Evolutionary conservation across 2,329 filamentous ascomycete genomes (phyloP).

Genomic region (Canariomyces notabilis): DNA sequence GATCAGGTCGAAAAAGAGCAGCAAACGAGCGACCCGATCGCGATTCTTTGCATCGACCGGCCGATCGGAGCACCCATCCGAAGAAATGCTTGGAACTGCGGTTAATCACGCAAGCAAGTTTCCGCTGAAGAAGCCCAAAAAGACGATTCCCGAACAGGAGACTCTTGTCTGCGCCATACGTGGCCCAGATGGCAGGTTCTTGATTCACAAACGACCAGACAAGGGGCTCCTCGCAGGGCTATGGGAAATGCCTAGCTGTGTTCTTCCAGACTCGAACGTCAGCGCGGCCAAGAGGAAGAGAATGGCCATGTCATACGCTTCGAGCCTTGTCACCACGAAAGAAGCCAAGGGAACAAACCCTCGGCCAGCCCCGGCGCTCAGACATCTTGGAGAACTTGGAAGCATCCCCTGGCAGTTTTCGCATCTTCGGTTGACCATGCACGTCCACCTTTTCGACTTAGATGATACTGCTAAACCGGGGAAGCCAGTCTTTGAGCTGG

Average conservation of each 20-base stretch:
- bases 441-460: slow-evolving; percentile 48
- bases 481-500: neutral
- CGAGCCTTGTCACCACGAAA: slow-evolving; percentile 23
- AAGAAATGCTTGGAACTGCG: slow-evolving; percentile 31
- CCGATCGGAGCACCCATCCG: neutral
- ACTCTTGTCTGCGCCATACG: slow-evolving; percentile 50
- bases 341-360: slow-evolving; percentile 7
- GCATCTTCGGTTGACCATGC: slow-evolving; percentile 53
- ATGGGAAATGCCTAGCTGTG: slow-evolving; percentile 51
- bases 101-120: slow-evolving; percentile 46
- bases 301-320: slow-evolving; percentile 34
- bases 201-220: slow-evolving; percentile 47
- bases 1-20: neutral
- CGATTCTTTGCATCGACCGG: slow-evolving; percentile 29
- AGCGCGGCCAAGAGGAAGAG: slow-evolving; percentile 31
- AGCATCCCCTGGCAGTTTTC: slow-evolving; percentile 54
- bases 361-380: slow-evolving; percentile 18
- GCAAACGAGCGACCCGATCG: slow-evolving; percentile 29
- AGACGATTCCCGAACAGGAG: slow-evolving; percentile 47
- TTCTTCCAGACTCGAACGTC: slow-evolving; percentile 29
- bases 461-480: slow-evolving; percentile 14
- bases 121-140: slow-evolving; percentile 47
- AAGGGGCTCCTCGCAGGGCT: slow-evolving; percentile 51
- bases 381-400: slow-evolving; percentile 40
- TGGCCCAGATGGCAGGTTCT: slow-evolving; percentile 37